Conservation (phyloP, 1,284 basidiomycete genomes). For the Flammula alnicola region DNA sequence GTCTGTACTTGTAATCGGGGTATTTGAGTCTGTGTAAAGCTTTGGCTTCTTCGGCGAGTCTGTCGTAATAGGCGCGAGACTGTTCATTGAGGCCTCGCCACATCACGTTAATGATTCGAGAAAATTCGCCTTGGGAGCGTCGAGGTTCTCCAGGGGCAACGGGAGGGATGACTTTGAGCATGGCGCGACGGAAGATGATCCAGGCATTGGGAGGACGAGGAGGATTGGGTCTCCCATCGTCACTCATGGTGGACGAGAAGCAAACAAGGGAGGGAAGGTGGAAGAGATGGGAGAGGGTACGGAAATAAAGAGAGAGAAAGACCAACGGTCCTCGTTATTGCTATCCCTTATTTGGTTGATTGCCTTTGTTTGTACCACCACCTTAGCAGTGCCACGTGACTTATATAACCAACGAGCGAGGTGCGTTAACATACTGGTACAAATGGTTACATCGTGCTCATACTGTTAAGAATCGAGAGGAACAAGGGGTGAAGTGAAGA, state of each 20-base stretch:
- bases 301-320: constrained; percentile 14
- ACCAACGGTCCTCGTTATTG: background rate
- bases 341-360: background rate
- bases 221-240: no score
- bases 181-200: constrained; percentile 88
- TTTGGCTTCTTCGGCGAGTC: constrained; percentile 70
- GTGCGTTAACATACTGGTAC: constrained; percentile 19
- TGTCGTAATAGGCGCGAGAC: constrained; percentile 69
- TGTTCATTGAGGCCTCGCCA: constrained; percentile 71
- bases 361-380: background rate
- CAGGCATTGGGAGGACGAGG: constrained; percentile 80
- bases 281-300: constrained; percentile 6
- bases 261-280: background rate
- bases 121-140: constrained; percentile 74
- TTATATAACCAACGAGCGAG: no score
- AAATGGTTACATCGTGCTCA: constrained; percentile 18
- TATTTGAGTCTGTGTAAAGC: constrained; percentile 65
- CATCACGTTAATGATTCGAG: constrained; percentile 67
- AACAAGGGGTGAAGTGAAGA: constrained; percentile 9
- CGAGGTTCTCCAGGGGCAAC: constrained; percentile 41
- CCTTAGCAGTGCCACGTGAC: no score
- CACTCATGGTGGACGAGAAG: no score
- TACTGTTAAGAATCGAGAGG: constrained; percentile 9
- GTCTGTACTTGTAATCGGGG: constrained; percentile 78
- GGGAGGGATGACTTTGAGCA: constrained; percentile 48